phyloP scores from a whole-genome alignment of 176 grass and related monocot species.

The Paspalum notatum region DNA sequence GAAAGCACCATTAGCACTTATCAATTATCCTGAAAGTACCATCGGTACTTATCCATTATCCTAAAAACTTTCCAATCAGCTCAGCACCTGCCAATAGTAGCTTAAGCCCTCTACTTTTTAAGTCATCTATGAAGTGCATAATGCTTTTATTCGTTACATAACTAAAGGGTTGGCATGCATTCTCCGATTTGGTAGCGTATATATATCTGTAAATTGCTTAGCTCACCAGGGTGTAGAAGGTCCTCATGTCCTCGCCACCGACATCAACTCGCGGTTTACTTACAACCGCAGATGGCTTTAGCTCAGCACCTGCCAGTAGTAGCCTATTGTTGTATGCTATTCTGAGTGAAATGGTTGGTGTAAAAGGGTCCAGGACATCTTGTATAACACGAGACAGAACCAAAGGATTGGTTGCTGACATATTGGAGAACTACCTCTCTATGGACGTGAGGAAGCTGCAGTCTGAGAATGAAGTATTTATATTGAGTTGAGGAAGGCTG shows the following conservation, averaged over 20 bases:
- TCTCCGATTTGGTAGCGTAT: neutral
- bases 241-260: conserved; percentile 63
- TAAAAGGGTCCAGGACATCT: conserved; percentile 76
- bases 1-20: no score
- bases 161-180: conserved; percentile 1
- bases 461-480: conserved; percentile 44
- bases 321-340: conserved; percentile 60
- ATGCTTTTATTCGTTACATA: conserved; percentile 1
- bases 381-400: conserved; percentile 50
- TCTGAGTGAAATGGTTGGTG: conserved; percentile 47
- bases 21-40: no score
- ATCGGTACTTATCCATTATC: no score
- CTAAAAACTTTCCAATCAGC: no score
- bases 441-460: conserved; percentile 14
- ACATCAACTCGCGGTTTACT: conserved; percentile 62
- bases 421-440: conserved; percentile 27
- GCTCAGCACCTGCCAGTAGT: conserved; percentile 53
- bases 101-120: no score
- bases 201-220: neutral
- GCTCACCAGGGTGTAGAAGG: conserved; percentile 81
- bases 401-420: conserved; percentile 52
- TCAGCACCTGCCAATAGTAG: no score
- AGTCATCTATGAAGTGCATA: neutral
- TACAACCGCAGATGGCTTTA: conserved; percentile 60
- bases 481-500: conserved; percentile 44